Conservation (phyloP, 306 rosid genomes). For the Ziziphus jujuba region DNA sequence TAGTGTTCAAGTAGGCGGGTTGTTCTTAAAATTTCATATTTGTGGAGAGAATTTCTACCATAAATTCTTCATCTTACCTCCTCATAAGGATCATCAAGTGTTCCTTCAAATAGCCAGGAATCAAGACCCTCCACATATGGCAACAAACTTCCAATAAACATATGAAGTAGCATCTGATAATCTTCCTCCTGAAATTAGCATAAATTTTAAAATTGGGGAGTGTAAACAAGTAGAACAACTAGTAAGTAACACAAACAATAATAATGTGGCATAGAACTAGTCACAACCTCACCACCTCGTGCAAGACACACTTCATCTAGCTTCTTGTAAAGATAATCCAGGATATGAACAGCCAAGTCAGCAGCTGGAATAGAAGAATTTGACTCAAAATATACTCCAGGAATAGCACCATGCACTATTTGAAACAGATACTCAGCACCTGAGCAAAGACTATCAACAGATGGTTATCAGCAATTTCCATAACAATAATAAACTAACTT, state of each 20-base stretch:
- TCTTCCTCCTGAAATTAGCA: conserved; percentile 71
- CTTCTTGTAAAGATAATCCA: conserved; percentile 77
- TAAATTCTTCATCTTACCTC: conserved; percentile 51
- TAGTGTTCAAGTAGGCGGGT: conserved; percentile 17
- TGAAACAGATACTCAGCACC: conserved; percentile 80
- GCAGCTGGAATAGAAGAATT: conserved; percentile 67
- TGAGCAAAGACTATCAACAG: conserved; percentile 82
- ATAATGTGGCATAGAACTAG: conserved; percentile 25
- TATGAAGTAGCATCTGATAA: conserved; percentile 78
- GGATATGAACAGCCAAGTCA: conserved; percentile 71
- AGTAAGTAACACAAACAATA: conserved; percentile 17
- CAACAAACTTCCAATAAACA: conserved; percentile 83
- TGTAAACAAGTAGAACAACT: conserved; percentile 27
- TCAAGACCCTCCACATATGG: conserved; percentile 92
- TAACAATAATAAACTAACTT: not conserved
- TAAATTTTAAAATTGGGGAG: conserved; percentile 24
- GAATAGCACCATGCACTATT: conserved; percentile 69
- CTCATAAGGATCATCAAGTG: conserved; percentile 87
- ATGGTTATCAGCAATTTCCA: conserved; percentile 42
- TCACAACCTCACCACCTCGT: conserved; percentile 93
- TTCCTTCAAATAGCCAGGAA: conserved; percentile 99
- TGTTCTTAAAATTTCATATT: not conserved
- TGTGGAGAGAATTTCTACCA: conserved; percentile 1
- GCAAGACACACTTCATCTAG: conserved; percentile 87
- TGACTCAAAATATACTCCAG: conserved; percentile 57